Evolutionary conservation across 768 basidiomycete genomes (phyloP).

Genomic region (button mushroom (Agaricus bisporus)): DNA sequence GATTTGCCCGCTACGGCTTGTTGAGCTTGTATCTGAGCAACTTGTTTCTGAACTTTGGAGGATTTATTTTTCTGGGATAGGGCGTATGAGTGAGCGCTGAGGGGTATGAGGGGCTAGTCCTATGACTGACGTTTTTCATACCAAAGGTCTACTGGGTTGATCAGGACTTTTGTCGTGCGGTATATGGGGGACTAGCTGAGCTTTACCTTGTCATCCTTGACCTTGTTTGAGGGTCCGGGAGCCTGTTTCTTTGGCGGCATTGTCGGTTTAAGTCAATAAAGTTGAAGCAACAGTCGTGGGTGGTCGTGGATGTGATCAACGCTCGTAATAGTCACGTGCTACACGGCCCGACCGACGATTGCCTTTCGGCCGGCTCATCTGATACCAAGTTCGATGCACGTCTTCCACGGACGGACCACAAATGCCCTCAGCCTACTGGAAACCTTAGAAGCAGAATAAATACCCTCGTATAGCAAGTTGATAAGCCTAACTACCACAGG

Average conservation of each 20-base stretch:
- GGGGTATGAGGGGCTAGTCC: not conserved
- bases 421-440: too few relatives aligned
- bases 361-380: too few relatives aligned
- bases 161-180: slow-evolving; percentile 14
- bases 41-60: slow-evolving; percentile 83
- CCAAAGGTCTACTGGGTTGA: slow-evolving; percentile 65
- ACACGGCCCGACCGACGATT: too few relatives aligned
- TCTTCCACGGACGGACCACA: too few relatives aligned
- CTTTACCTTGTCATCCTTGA: slow-evolving; percentile 77
- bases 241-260: slow-evolving; percentile 81
- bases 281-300: too few relatives aligned
- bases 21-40: slow-evolving; percentile 76
- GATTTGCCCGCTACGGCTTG: slow-evolving; percentile 73
- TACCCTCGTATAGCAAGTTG: too few relatives aligned
- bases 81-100: slow-evolving; percentile 3
- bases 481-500: too few relatives aligned
- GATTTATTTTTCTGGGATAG: slow-evolving; percentile 84
- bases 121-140: slow-evolving; percentile 34
- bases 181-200: slow-evolving; percentile 11
- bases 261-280: not conserved
- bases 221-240: slow-evolving; percentile 56
- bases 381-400: too few relatives aligned
- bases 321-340: too few relatives aligned
- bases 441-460: too few relatives aligned
- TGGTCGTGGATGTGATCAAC: not conserved